Base-by-base conservation (phyloP, 2,329 filamentous ascomycete species). In the Trichoderma sp. region DNA sequence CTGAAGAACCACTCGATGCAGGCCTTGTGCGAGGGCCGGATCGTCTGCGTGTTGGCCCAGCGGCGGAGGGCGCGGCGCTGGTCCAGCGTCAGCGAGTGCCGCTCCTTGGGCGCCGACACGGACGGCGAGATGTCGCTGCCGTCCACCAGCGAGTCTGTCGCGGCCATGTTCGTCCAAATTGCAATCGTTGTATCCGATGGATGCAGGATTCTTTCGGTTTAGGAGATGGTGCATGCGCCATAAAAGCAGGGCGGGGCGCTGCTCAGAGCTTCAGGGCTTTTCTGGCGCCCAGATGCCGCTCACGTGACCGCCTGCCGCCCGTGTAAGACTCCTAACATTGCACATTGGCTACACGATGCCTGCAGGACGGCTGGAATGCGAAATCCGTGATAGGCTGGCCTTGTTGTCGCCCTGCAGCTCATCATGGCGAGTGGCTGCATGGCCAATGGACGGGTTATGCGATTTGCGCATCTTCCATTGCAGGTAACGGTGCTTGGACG, bases 1-100 rank as follows among this genome's bases (percentile, higher is more conserved):
- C 78, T 78, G 74, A 82, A 85, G 80, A 90, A 90, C 88, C 88
- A 90, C 76, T 90, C 87, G 76, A 90, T 90, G 82, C 88, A 90
- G 39, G 86, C 84, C 79, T 88, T 88, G 79, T 90, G 88, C 30
- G 86, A 88, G 7, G 88, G 88, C 2, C 88, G 85, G 30, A 86
- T 83, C 15, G 85, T 80, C 76, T 90, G 88, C 53, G 82, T 82
- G 75, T 87, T 87, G 28, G 88, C 88, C 88, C 88, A 90, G 74
- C 86, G 84, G 28, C 88, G 86, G 66, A 90, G 82, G 30, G 87
- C 87, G 74, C 88, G 87, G 39, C 88, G 87, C 78, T 90, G 88
- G 76, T 90, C 88, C 72, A 90, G 87, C 26, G 88, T 89, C 68
- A 90, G 80, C 1, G 88, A 89, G 75, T 89, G 86, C 11, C 88